Evolutionary conservation across 345 rosid species (phyloP), one percentile per base, ranked within the genome.

Genomic region (Turritis glabra): DNA sequence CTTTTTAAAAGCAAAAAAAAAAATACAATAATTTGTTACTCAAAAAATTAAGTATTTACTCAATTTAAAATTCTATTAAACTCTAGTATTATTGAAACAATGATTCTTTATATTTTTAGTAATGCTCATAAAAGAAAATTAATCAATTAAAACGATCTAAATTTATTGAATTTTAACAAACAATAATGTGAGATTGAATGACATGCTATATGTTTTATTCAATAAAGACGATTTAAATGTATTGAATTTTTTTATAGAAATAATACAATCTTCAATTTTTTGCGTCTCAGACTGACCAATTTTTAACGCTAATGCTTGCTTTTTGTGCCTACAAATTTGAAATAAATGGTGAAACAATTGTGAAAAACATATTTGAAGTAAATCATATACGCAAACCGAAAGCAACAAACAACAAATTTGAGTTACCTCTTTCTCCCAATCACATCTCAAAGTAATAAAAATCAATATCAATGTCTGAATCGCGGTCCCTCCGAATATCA

Each of bases 381-480:
- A 30, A 29, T 1, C 18, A 41, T 15, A 64, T 19, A 44, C 9
- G 2, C 7, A n/a, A 64, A 18, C 29, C 19, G 43, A n/a, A 30
- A 30, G 7, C 71, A 48, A 51, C 17, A 67, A 46, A 47, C 17
- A 29, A 44, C 15, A 21, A 22, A 21, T 1, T 0, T 21, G 23
- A 35, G 17, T 23, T 67, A 68, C 72, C 62, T 68, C 72, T 68
- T 38, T 68, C 10, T 68, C 62, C 72, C 72, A 68, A 3, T 68
- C 52, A 11, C 72, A 25, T 68, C 38, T 67, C 52, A 54, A 2
- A 17, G 51, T 40, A 12, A 68, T 53, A 25, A 25, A 37, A n/a
- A 35, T 11, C 26, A 67, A 37, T 9, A 67, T 67, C 25, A 67
- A 52, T 5, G 72, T 67, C 2, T 67, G 72, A n/a, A 17, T 25